A percentile compares a stretch with the other conserved stretches of the same genome.
These are phyloP conservation scores for Setaria viridis DNA, from an alignment of 202 grass and related monocot species.

Conservation along the genomic window DNA sequence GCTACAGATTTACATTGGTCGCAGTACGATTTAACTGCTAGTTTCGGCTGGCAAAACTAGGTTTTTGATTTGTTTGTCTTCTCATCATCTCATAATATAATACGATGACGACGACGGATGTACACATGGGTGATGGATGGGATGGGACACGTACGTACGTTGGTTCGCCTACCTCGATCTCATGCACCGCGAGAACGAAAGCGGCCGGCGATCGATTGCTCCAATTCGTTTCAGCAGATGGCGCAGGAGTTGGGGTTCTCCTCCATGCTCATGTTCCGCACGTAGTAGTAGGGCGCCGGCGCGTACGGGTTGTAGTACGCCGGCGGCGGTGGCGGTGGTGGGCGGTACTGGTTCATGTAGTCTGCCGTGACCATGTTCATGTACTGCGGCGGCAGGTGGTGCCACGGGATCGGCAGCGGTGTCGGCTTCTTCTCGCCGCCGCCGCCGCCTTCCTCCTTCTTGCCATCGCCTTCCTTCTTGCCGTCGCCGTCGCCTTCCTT, in stretches of 20 bases:
- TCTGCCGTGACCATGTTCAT: conserved; percentile 43
- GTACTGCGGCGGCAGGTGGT: conserved; percentile 34
- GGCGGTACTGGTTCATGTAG: conserved; percentile 62
- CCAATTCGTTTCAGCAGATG: conserved; percentile 48
- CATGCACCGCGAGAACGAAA: not conserved
- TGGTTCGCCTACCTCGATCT: not conserved
- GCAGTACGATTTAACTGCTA: not conserved
- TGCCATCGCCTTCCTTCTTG: not conserved
- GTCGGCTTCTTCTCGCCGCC: conserved; percentile 35
- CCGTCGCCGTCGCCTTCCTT: not conserved
- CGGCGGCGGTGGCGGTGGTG: conserved; percentile 15
- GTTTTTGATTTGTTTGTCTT: not conserved
- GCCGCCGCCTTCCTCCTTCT: conserved; percentile 5
- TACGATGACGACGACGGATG: not conserved
- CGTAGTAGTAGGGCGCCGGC: conserved; percentile 58
- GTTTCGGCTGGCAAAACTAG: conserved; percentile 8
- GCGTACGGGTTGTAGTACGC: conserved; percentile 35
- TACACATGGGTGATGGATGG: conserved; percentile 19
- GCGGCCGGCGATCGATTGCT: not conserved
- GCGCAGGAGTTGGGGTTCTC: conserved; percentile 89
- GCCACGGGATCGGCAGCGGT: conserved; percentile 15
- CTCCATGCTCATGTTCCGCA: conserved; percentile 78
- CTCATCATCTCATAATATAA: not conserved
- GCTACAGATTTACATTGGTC: not conserved
- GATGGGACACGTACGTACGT: not conserved